These are phyloP conservation scores for Dendrothele bispora DNA, from an alignment of 768 basidiomycete species.

Conservation along the genomic window DNA sequence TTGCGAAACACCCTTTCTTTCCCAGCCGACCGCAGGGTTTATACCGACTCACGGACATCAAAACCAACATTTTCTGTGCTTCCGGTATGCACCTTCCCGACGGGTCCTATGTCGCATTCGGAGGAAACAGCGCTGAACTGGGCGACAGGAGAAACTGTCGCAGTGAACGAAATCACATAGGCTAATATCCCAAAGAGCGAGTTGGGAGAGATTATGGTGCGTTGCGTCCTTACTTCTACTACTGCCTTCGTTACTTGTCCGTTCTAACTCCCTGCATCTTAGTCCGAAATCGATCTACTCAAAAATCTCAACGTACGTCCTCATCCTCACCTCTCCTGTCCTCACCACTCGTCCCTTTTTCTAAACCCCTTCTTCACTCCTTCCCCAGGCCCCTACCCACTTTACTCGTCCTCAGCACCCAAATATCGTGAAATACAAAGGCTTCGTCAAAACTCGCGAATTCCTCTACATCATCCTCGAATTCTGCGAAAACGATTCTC, in stretches of 20 bases:
- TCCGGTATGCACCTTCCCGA: too few relatives aligned
- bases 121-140: constrained; percentile 93
- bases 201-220: constrained; percentile 95
- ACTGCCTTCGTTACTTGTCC: constrained; percentile 11
- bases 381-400: constrained; percentile 5
- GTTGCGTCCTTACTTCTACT: constrained; percentile 26
- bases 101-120: too few relatives aligned
- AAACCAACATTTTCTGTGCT: too few relatives aligned
- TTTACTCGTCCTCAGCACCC: constrained; percentile 70
- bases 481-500: constrained; percentile 98
- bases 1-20: too few relatives aligned
- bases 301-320: constrained; percentile 87
- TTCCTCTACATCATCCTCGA: constrained; percentile 97
- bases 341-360: too few relatives aligned
- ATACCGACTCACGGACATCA: too few relatives aligned
- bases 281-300: constrained; percentile 96
- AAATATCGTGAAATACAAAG: constrained; percentile 99
- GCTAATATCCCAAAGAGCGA: constrained; percentile 92
- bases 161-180: constrained; percentile 96
- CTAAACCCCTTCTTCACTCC: constrained; percentile 7
- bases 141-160: constrained; percentile 97
- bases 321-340: too few relatives aligned
- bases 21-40: too few relatives aligned
- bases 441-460: constrained; percentile 93
- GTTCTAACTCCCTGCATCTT: constrained; percentile 6